These are phyloP conservation scores for Raffaelea ambrosiae DNA, from an alignment of 2,329 filamentous ascomycete species.

Conservation along the genomic window DNA sequence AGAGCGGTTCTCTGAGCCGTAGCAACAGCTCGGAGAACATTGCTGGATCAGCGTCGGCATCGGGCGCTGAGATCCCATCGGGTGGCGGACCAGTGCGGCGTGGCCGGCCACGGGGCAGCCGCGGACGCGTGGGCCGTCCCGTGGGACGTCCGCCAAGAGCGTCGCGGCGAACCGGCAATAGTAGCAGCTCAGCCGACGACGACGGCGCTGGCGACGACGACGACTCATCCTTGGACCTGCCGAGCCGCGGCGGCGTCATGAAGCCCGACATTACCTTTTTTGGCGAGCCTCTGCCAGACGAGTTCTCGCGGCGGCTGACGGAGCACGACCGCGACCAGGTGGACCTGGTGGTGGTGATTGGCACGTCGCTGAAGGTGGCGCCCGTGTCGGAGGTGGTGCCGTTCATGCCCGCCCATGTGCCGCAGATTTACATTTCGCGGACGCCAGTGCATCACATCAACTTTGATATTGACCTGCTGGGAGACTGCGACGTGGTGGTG, in stretches of 20 bases:
- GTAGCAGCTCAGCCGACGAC: conserved; percentile 35
- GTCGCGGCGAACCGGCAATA: conserved; percentile 29
- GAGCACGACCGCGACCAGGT: conserved; percentile 70
- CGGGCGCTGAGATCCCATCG: conserved; percentile 10
- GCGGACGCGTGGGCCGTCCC: conserved; percentile 19
- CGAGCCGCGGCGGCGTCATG: conserved; percentile 71
- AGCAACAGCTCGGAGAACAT: conserved; percentile 9
- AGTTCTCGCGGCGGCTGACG: conserved; percentile 74
- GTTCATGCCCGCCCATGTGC: conserved; percentile 67
- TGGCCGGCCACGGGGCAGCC: conserved; percentile 7
- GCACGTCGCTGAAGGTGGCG: conserved; percentile 90
- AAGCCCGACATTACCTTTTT: conserved; percentile 99
- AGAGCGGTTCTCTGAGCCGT: conserved; percentile 14
- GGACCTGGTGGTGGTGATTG: conserved; percentile 91
- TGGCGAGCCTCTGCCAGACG: conserved; percentile 77
- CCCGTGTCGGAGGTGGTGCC: conserved; percentile 89
- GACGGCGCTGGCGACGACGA: conserved; percentile 45
- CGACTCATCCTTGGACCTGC: conserved; percentile 27
- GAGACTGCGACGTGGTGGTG: conserved; percentile 87
- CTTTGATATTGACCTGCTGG: conserved; percentile 94
- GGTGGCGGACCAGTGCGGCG: not conserved
- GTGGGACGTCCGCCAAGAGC: conserved; percentile 22
- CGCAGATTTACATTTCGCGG: conserved; percentile 84
- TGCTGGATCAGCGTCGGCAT: conserved; percentile 11
- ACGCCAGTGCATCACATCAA: conserved; percentile 82